Percentiles rank a stretch among this genome's conserved stretches.
Conservation (phyloP, 768 basidiomycete species). For the Amanita molliuscula region DNA sequence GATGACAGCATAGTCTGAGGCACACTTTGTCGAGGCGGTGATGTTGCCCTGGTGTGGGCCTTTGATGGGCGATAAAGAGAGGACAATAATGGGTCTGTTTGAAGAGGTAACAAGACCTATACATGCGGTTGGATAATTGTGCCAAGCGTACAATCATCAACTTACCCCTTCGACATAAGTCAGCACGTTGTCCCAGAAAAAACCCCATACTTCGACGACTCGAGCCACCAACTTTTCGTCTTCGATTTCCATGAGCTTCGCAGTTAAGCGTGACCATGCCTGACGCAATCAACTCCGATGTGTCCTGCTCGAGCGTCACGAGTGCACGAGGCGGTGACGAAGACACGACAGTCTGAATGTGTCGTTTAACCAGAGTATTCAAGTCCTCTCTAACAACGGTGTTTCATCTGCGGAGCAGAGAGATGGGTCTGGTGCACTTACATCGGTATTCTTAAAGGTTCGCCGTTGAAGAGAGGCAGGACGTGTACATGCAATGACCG, state of each 20-base stretch:
- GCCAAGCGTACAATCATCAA: slow-evolving; percentile 6
- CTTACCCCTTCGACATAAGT: slow-evolving; percentile 83
- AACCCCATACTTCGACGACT: slow-evolving; percentile 83
- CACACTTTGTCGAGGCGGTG: slow-evolving; percentile 37
- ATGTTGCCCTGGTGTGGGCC: slow-evolving; percentile 38
- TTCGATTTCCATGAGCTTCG: slow-evolving; percentile 66
- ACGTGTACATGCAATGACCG: slow-evolving; percentile 77
- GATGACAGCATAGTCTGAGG: slow-evolving; percentile 30
- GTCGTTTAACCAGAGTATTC: slow-evolving; percentile 69
- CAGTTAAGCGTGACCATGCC: slow-evolving; percentile 92
- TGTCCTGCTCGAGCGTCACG: slow-evolving; percentile 63
- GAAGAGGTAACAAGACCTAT: slow-evolving; percentile 26
- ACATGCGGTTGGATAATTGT: neutral
- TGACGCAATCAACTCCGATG: slow-evolving; percentile 70
- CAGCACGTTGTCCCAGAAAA: slow-evolving; percentile 87
- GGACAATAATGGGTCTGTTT: slow-evolving; percentile 42
- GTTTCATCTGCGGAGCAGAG: neutral
- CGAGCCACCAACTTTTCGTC: slow-evolving; percentile 70
- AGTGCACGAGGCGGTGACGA: slow-evolving; percentile 68
- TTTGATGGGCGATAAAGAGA: slow-evolving; percentile 60
- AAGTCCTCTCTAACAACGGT: slow-evolving; percentile 62
- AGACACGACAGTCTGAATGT: slow-evolving; percentile 66
- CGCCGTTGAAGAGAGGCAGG: slow-evolving; percentile 86
- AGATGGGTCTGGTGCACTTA: slow-evolving; percentile 21
- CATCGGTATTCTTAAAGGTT: slow-evolving; percentile 80